A percentile compares a stretch with the other conserved stretches of the same genome.
Evolutionary conservation across 768 basidiomycete species (phyloP).

Genomic region (Boletales sp.): DNA sequence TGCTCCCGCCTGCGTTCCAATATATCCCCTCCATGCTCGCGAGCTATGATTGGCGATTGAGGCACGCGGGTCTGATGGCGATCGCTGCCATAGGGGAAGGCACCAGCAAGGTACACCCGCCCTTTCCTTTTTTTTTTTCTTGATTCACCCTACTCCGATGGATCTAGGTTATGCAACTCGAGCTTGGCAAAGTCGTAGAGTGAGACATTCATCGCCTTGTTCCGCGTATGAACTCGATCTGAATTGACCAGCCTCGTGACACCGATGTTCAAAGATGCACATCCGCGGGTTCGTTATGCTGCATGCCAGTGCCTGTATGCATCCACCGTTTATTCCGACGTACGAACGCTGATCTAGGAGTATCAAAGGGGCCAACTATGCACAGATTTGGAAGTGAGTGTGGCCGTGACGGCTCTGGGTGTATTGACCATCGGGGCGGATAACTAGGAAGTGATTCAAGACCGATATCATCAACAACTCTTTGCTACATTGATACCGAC

Average conservation of each 20-base stretch:
- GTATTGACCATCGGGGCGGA: not conserved
- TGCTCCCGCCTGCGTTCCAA: conserved; percentile 78
- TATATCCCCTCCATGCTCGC: conserved; percentile 80
- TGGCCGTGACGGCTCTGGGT: not conserved
- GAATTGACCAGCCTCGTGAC: conserved; percentile 54
- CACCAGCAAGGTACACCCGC: conserved; percentile 54
- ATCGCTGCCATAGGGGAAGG: conserved; percentile 86
- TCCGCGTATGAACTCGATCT: not conserved
- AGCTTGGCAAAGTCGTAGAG: conserved; percentile 80
- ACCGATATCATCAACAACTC: conserved; percentile 61
- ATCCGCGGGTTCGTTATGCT: conserved; percentile 71
- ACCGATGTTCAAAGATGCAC: conserved; percentile 73
- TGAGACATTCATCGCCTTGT: conserved; percentile 34
- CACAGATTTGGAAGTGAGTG: conserved; percentile 75
- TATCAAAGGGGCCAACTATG: conserved; percentile 74
- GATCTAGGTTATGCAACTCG: conserved; percentile 68
- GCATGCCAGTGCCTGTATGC: conserved; percentile 83
- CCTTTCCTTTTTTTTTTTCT: not conserved
- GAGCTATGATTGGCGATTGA: conserved; percentile 77
- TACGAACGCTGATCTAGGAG: not conserved
- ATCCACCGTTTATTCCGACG: conserved; percentile 5
- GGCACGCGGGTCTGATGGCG: conserved; percentile 85
- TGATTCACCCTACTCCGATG: not conserved
- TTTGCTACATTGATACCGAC: conserved; percentile 70
- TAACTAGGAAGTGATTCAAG: conserved; percentile 71